Evolutionary conservation across 129 eudicot species (phyloP).

Genomic region (Scalesia atractyloides): DNA sequence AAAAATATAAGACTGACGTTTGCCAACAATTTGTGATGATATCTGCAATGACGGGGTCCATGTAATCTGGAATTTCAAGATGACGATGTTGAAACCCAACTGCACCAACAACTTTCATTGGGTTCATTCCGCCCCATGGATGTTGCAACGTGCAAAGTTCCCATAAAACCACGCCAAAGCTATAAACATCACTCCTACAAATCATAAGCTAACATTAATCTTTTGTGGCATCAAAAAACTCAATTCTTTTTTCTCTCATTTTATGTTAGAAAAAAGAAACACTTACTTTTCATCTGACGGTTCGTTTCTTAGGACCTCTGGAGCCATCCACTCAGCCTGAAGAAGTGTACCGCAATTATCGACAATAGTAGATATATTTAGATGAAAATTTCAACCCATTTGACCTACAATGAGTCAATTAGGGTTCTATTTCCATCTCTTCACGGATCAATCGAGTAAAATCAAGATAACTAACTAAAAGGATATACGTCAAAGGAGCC

Average conservation of each 20-base stretch:
- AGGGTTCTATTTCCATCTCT: not conserved
- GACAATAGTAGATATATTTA: not conserved
- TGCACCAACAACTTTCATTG: conserved; percentile 99
- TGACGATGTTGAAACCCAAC: conserved; percentile 98
- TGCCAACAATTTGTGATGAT: conserved; percentile 83
- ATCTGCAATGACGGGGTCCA: conserved; percentile 77
- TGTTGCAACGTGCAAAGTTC: conserved; percentile 95
- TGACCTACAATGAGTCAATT: not conserved
- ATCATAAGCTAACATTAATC: not conserved
- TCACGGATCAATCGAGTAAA: not conserved
- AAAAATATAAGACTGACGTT: conserved; percentile 63
- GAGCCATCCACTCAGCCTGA: conserved; percentile 99
- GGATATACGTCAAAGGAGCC: not conserved
- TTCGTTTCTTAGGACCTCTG: conserved; percentile 93
- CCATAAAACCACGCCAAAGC: conserved; percentile 94
- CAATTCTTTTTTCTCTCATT: not conserved
- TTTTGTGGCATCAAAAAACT: conserved; percentile 21
- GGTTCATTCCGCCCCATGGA: conserved; percentile 98
- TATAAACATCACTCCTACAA: conserved; percentile 87
- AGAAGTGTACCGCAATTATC: conserved; percentile 22
- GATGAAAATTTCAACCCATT: not conserved
- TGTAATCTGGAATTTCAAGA: conserved; percentile 80
- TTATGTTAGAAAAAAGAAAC: not conserved
- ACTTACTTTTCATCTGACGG: conserved; percentile 95
- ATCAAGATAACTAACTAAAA: not conserved